These are phyloP conservation scores for Saccharomyces jurei DNA, from an alignment of 805 yeast species.

Conservation along the genomic window DNA sequence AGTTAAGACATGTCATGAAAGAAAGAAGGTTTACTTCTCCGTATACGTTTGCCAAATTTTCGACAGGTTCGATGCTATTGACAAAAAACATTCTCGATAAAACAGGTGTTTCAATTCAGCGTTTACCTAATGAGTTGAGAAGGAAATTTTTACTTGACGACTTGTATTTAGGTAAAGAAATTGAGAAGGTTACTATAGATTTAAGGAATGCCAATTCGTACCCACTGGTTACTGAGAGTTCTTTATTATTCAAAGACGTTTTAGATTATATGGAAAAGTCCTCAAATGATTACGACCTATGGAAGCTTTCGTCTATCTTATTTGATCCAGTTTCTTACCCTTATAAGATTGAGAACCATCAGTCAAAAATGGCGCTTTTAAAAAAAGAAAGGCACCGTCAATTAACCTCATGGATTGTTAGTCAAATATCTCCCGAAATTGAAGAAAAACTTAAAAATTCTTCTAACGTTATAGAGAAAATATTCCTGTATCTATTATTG, in stretches of 20 bases:
- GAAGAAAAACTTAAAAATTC: conserved; percentile 24
- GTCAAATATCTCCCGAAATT: conserved; percentile 34
- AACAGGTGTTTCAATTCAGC: conserved; percentile 7
- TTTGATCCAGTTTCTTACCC: conserved; percentile 39
- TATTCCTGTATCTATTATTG: conserved; percentile 43
- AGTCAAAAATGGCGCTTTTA: conserved; percentile 18
- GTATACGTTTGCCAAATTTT: conserved; percentile 19
- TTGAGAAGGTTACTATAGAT: conserved; percentile 16
- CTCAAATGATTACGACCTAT: conserved; percentile 28
- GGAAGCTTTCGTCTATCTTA: conserved; percentile 56
- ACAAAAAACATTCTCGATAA: conserved; percentile 4
- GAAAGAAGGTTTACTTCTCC: conserved; percentile 22
- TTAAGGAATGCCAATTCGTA: conserved; percentile 28
- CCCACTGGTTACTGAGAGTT: conserved; percentile 33
- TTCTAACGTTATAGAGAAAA: conserved; percentile 40
- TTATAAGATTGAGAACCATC: conserved; percentile 16
- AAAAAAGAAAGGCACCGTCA: conserved; percentile 36
- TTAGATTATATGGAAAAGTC: conserved; percentile 9
- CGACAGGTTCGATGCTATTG: conserved; percentile 12
- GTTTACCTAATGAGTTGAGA: neutral
- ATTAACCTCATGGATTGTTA: conserved; percentile 51
- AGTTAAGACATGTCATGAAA: conserved; percentile 22
- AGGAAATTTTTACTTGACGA: neutral
- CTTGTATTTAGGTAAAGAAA: conserved; percentile 12
- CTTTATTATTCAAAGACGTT: conserved; percentile 27